Evolutionary conservation across 495 filamentous ascomycete species (phyloP), one percentile per base, ranked within the genome.

Genomic region (Acidomyces sp.): DNA sequence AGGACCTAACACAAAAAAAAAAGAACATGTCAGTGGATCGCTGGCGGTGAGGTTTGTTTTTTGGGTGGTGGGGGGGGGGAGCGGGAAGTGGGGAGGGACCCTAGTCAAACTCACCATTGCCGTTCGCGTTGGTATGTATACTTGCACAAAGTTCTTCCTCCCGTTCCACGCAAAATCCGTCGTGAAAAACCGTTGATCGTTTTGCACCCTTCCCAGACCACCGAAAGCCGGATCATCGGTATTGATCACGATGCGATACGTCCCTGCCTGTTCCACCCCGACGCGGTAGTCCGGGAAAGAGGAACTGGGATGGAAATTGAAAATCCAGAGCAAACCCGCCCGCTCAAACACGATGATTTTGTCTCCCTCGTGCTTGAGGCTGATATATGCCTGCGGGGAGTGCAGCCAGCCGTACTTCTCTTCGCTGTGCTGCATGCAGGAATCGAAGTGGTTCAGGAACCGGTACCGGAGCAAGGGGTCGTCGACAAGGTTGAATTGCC

Each of bases 331-430:
- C 29, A 94, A 59, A 0, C 86, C 86, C 3, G 76, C 90, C 18
- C 90, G 75, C 65, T 97, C 90, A 59, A 96, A 97, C 36, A 92
- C 87, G 46, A 97, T 72, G 15, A 95, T 82, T 65, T 96, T 97
- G 62, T 97, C 90, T 27, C 55, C 65, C 57, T 97, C 86, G 61
- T 97, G 77, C 74, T 96, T 96, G 52, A 97, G 68, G 51, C 77
- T 84, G 50, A 97, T 77, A 57, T 86, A 90, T 4, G 88, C 90
- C 66, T 95, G 87, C 3, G 76, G 58, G 2, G 82, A 63, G 54
- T 88, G 80, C 32, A 97, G 68, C 90, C 90, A 97, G 52, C 87
- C 85, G 60, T 92, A 93, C 58, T 86, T 87, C 41, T 70, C 70
- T 58, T 96, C 90, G 13, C 71, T 74, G 32, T 69, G 59, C 64